Base-by-base conservation (phyloP, 257 asterid species). In the Leptodermis oblonga region DNA sequence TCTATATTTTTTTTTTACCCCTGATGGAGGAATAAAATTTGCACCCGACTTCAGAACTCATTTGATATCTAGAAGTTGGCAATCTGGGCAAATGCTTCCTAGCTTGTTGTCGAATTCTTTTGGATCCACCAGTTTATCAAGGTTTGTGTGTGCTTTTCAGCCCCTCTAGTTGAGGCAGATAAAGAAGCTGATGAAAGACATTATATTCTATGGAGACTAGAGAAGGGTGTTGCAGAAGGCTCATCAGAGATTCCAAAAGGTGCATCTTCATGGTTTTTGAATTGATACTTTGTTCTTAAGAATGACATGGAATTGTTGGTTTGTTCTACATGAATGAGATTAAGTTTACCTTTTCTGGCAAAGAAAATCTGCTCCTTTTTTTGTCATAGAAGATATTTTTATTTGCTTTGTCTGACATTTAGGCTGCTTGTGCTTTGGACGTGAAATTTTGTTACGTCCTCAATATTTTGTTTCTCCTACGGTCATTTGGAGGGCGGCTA, bases 181-280 rank as follows among this genome's bases (percentile, higher is more conserved):
- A 82, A 88, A 81, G 90, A 88, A 80, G 85, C 95, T 0, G 86
- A 76, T 37, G 98, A 90, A 84, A 87, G 80, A 5, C 86, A 88
- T 66, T 92, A 64, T 81, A 82, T 86, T 83, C 86, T 84, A 52
- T 90, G 96, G 97, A 90, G 98, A 82, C 78, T 90, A 78, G 97
- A 87, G 86, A 84, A 87, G 76, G 97, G 98, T 71, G 84, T 92
- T 56, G 97, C 98, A 2, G 97, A 90, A 84, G 98, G 98, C 80
- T 72, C 98, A 26, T 58, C 79, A 59, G 98, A 92, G 84, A 90
- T 92, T 68, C 92, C 95, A 23, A 90, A 88, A 87, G 97, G 98
- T 92, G 41, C 41, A 3, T 42, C 52, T 61, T 7, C 9, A 2
- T 60, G 58, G 17, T 48, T 73, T 48, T 55, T 39, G 34, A 23